Evolutionary conservation across 306 rosid genomes (phyloP), one percentile per base, ranked within the genome.

Genomic region (Ziziphus jujuba): DNA sequence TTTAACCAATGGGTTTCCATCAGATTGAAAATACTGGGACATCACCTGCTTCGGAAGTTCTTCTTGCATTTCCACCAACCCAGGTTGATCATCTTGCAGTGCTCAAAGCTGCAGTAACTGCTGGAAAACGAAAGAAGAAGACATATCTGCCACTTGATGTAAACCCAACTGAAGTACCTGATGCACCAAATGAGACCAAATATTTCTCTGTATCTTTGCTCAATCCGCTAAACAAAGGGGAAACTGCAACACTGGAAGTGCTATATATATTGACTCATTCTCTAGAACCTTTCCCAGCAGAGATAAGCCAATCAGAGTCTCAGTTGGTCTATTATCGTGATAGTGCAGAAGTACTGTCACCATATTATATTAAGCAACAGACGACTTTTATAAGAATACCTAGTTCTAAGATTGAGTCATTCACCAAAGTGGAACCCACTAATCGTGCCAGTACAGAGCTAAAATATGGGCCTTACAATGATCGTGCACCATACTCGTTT

Each of bases 251-350:
- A 61, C 51, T 93, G 11, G 99, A 93, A 80, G 92, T 93, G 72
- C 85, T 86, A 72, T 93, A 87, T 79, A 70, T 81, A 54, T 80
- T 91, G 84, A 87, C 99, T 19, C 95, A 62, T 70, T 85, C 87
- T 66, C 82, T 90, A 67, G 97, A 88, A 80, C 96, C 99, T 64
- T 93, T 88, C 81, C 99, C 99, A 22, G 83, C 69, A 50, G 97
- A 93, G 84, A 88, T 93, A 76, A 85, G 87, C 80, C 99, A 93
- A 49, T 80, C 96, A 43, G 99, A 93, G 80, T 66, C 97, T 3
- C 99, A 93, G 80, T 81, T 90, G 85, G 97, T 93, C 65, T 88
- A 85, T 74, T 90, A 69, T 85, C 89, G 86, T 70, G 97, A 93
- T 72, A 88, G 92, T 84, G 91, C 99, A 72, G 71, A 75, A 59